phyloP scores from a whole-genome alignment of 768 basidiomycete species.

The Tulasnella sp. region DNA sequence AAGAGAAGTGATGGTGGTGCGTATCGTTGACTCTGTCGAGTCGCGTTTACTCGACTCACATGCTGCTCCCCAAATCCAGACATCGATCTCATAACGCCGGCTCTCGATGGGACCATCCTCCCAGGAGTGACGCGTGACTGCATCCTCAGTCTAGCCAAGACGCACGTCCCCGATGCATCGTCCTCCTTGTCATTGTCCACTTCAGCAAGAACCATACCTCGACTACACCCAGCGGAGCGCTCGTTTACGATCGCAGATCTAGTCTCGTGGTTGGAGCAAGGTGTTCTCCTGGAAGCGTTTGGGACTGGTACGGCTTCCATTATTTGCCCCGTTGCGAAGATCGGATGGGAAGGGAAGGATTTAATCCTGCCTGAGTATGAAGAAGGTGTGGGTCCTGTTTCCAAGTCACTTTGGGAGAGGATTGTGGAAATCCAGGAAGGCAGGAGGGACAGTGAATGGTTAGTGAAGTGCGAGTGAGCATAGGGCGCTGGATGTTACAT shows the following conservation, averaged over 20 bases:
- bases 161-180: constrained; percentile 35
- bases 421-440: constrained; percentile 65
- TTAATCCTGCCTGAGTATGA: constrained; percentile 50
- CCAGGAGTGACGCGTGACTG: constrained; percentile 89
- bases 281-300: constrained; percentile 68
- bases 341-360: constrained; percentile 60
- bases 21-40: constrained; percentile 14
- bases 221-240: constrained; percentile 43
- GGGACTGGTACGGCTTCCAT: constrained; percentile 77
- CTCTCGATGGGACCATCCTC: constrained; percentile 83
- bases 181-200: constrained; percentile 29
- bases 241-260: constrained; percentile 44
- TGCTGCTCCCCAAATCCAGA: constrained; percentile 27
- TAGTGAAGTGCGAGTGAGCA: constrained; percentile 28
- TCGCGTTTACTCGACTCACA: neutral
- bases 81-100: constrained; percentile 79
- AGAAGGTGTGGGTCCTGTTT: constrained; percentile 41
- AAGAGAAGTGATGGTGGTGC: constrained; percentile 45
- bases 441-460: constrained; percentile 67
- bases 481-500: too few relatives aligned
- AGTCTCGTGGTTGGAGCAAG: constrained; percentile 36
- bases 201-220: constrained; percentile 30
- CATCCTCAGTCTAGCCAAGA: constrained; percentile 56
- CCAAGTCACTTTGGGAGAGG: constrained; percentile 43
- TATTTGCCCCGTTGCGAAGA: constrained; percentile 56